Percentiles rank a stretch among this genome's conserved stretches.
These are phyloP conservation scores for Penicillium crustosum DNA, from an alignment of 2,329 filamentous ascomycete genomes.

Conservation along the genomic window DNA sequence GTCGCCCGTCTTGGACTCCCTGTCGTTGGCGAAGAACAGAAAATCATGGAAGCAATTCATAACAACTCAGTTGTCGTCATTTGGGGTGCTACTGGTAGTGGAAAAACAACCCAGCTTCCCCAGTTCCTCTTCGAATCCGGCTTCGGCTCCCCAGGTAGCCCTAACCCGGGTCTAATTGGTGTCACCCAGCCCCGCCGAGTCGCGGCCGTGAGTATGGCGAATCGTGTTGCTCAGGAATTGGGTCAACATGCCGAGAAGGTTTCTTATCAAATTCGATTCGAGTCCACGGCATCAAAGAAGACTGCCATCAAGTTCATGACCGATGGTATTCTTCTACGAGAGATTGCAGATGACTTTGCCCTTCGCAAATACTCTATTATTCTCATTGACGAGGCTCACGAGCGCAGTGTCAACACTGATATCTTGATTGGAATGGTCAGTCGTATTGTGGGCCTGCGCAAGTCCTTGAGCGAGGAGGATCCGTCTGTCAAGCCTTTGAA, in stretches of 20 bases:
- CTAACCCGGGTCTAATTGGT: slow-evolving; percentile 87
- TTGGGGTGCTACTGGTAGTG: slow-evolving; percentile 92
- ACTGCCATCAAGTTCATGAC: slow-evolving; percentile 99
- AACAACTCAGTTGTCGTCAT: slow-evolving; percentile 87
- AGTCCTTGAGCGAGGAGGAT: slow-evolving; percentile 71
- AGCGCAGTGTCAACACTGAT: slow-evolving; percentile 95
- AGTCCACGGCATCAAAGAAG: slow-evolving; percentile 73
- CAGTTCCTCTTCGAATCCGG: slow-evolving; percentile 95
- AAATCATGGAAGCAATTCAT: slow-evolving; percentile 96
- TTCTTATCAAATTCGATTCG: slow-evolving; percentile 93
- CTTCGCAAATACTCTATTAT: slow-evolving; percentile 89
- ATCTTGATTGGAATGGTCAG: slow-evolving; percentile 97
- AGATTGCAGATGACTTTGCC: slow-evolving; percentile 85
- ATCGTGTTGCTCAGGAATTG: slow-evolving; percentile 82
- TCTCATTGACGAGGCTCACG: slow-evolving; percentile 94
- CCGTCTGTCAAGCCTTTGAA: slow-evolving; percentile 75
- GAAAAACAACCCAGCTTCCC: slow-evolving; percentile 95
- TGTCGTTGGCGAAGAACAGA: slow-evolving; percentile 92
- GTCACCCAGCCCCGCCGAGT: slow-evolving; percentile 94
- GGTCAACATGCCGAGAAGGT: slow-evolving; percentile 75
- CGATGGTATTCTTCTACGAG: slow-evolving; percentile 88
- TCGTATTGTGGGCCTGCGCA: slow-evolving; percentile 80
- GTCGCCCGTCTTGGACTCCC: slow-evolving; percentile 75
- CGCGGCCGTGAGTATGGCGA: slow-evolving; percentile 94
- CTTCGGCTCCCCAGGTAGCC: slow-evolving; percentile 74